Percentiles rank a stretch among this genome's conserved stretches.
Conservation (phyloP, 768 basidiomycete species). For the Kwoniella shandongensis region DNA sequence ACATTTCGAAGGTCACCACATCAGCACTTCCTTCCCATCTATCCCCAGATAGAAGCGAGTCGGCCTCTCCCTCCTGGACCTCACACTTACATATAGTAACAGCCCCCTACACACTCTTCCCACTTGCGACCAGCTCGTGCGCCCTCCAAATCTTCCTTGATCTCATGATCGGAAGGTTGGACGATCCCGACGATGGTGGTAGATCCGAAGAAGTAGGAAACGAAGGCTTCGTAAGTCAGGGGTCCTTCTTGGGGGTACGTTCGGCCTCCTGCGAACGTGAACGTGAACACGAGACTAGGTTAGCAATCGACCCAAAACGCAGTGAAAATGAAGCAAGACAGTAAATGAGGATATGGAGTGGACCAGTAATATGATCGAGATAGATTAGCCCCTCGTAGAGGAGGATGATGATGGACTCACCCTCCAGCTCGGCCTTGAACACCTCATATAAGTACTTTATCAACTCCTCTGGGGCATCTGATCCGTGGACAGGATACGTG, state of each 20-base stretch:
- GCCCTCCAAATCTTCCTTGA: slow-evolving; percentile 34
- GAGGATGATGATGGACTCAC: too few relatives aligned
- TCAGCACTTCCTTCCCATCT: too few relatives aligned
- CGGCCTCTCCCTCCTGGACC: too few relatives aligned
- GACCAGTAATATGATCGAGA: not conserved
- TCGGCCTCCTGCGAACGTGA: slow-evolving; percentile 56
- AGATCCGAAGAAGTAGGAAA: slow-evolving; percentile 72
- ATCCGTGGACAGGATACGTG: slow-evolving; percentile 61
- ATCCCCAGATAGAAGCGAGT: too few relatives aligned
- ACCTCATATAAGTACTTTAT: slow-evolving; percentile 63
- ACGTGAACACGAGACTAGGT: too few relatives aligned
- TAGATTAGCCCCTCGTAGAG: too few relatives aligned
- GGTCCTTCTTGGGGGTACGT: slow-evolving; percentile 80
- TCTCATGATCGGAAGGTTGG: slow-evolving; percentile 17
- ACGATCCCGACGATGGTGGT: slow-evolving; percentile 72
- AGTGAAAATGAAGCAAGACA: too few relatives aligned
- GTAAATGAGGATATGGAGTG: not conserved
- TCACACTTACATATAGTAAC: slow-evolving; percentile 50
- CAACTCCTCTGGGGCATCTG: slow-evolving; percentile 59
- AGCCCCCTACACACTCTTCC: slow-evolving; percentile 63
- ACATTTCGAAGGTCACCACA: not conserved
- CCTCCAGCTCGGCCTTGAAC: slow-evolving; percentile 73
- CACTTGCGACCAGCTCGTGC: slow-evolving; percentile 29
- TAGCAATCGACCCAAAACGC: not conserved
- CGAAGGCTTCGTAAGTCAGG: slow-evolving; percentile 61